Conservation (phyloP, 176 grass and related monocot genomes). For the Typha latifolia region DNA sequence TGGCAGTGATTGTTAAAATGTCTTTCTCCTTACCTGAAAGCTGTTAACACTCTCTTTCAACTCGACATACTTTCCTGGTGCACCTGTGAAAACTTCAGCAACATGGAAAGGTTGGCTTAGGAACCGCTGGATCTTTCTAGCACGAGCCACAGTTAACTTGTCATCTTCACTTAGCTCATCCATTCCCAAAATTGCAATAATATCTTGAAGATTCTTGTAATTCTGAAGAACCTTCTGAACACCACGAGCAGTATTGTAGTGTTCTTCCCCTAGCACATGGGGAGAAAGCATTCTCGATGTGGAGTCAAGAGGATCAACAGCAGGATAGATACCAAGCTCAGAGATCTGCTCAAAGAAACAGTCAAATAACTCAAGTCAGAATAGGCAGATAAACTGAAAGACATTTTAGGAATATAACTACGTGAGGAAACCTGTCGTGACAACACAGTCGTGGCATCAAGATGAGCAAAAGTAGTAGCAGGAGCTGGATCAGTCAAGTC, state of each 20-base stretch:
- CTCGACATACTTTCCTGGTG: conserved; percentile 92
- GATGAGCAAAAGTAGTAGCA: conserved; percentile 93
- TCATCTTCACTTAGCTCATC: conserved; percentile 96
- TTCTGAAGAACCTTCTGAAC: conserved; percentile 99
- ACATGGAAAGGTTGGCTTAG: conserved; percentile 97
- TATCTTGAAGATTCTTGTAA: conserved; percentile 99
- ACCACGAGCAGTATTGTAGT: conserved; percentile 97
- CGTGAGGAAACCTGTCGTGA: conserved; percentile 57
- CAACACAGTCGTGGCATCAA: conserved; percentile 94
- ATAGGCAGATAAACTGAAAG: conserved; percentile 7
- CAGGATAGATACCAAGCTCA: conserved; percentile 92
- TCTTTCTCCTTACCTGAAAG: conserved; percentile 52
- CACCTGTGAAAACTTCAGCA: conserved; percentile 95
- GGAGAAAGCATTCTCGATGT: conserved; percentile 95
- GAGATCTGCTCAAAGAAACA: conserved; percentile 51
- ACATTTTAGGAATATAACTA: background rate
- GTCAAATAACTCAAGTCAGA: conserved; percentile 22
- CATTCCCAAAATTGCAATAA: conserved; percentile 98
- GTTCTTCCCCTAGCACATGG: conserved; percentile 68
- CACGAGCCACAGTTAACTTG: conserved; percentile 81
- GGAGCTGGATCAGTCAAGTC: conserved; percentile 98
- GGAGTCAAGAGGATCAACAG: conserved; percentile 82
- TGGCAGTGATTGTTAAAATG: background rate
- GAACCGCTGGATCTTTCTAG: conserved; percentile 90
- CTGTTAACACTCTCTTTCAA: conserved; percentile 77